These are phyloP conservation scores for Tylopilus plumbeoviolaceoides DNA, from an alignment of 768 basidiomycete genomes.

Conservation along the genomic window DNA sequence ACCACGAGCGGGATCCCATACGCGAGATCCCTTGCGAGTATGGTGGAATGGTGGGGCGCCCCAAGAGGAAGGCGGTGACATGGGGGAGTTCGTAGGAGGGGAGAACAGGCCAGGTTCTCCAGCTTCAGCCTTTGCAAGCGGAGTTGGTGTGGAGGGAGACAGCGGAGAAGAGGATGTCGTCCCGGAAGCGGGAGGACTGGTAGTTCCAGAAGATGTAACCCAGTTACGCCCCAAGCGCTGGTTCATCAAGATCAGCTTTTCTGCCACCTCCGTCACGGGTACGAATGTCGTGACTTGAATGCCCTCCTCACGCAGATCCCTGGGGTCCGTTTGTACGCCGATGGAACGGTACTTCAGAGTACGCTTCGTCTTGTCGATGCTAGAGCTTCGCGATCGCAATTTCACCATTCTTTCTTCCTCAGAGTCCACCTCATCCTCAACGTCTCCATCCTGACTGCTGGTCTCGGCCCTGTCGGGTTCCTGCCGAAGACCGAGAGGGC, in stretches of 20 bases:
- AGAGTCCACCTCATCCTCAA: conserved; percentile 66
- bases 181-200: background rate
- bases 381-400: conserved; percentile 37
- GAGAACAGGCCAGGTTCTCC: conserved; percentile 7
- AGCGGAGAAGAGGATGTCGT: background rate
- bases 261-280: conserved; percentile 13
- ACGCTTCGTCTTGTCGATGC: conserved; percentile 13
- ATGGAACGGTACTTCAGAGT: conserved; percentile 52
- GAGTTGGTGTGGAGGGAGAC: conserved; percentile 4
- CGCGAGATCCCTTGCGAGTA: conserved; percentile 50
- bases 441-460: conserved; percentile 78
- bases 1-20: conserved; percentile 84
- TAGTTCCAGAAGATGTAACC: conserved; percentile 10
- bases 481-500: conserved; percentile 28
- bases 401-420: conserved; percentile 40
- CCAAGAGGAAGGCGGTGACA: conserved; percentile 48
- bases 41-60: conserved; percentile 34
- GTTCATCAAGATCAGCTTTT: conserved; percentile 23
- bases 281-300: conserved; percentile 49
- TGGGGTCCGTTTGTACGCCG: conserved; percentile 67
- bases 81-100: conserved; percentile 50
- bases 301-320: conserved; percentile 49
- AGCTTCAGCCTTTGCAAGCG: conserved; percentile 8
- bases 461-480: conserved; percentile 48
- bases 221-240: conserved; percentile 20